Evolutionary conservation across 2,329 filamentous ascomycete genomes (phyloP), one percentile per base, ranked within the genome.

Genomic region (Stemphylium vesicarium): DNA sequence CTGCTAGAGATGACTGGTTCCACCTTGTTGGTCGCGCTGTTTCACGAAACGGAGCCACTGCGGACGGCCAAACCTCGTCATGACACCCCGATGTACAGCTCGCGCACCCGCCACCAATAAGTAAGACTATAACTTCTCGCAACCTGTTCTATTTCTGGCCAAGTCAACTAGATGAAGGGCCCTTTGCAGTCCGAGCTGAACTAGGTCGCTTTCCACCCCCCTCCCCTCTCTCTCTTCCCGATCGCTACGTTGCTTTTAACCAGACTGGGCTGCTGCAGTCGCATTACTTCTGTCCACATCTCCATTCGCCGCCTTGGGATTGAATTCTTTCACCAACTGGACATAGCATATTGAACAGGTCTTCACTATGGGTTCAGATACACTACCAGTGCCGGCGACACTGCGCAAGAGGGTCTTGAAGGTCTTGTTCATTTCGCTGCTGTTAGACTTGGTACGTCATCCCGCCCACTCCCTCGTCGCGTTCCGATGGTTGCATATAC

Each of bases 401-500:
- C 75, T 81, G 74, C 87, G 93, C 59, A 96, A 91, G 79, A 88
- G 83, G 79, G 92, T 97, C 62, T 82, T 98, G 59, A 88, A 84
- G 69, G 92, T 98, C 66, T 85, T 98, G 60, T 93, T 96, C 76
- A 82, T 95, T 59, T 97, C 94, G 49, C 82, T 98, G 36, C 83
- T 98, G 13, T 83, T 98, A 11, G 94, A 98, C 76, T 78, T 98
- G 78, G 94, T 97, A 84, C 63, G 85, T 71, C 64, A 62, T 62
- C 46, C 29, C 43, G 26, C 9, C 9, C 26, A 29, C 26, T 29
- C 26, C 10, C 9, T 44, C 20, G 38, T 74, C 44, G 53, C 39
- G 56, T 36, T 50, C 20, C 20, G 20, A 3, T 20, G 20, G 20
- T 20, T 20, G 20, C 4, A 20, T 20, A 22, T 32, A 35, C 43